Conservation (phyloP, 345 rosid genomes). For the Carallia brachiata region DNA sequence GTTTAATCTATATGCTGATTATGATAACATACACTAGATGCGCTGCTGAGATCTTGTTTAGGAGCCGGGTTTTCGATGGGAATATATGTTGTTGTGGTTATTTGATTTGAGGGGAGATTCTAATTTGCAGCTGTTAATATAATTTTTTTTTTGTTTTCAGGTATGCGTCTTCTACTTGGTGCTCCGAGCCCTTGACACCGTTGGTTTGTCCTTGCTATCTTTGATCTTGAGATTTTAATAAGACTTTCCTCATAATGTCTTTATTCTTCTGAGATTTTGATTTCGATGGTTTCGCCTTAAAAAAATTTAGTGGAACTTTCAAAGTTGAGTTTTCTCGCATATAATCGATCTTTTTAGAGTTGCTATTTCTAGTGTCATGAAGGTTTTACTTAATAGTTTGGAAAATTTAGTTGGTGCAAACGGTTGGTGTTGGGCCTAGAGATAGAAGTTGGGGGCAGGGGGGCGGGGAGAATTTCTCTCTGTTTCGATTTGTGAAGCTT, state of each 20-base stretch:
- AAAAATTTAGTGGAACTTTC: too few species aligned
- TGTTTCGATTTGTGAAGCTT: too few species aligned
- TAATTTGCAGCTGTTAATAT: not conserved
- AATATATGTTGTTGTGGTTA: not conserved
- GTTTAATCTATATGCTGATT: too few species aligned
- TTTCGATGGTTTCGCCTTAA: too few species aligned
- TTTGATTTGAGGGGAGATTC: not conserved
- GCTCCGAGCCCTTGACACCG: constrained; percentile 89
- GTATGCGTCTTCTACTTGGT: constrained; percentile 85
- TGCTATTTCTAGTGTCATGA: too few species aligned
- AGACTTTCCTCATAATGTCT: not conserved
- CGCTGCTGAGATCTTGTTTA: not conserved
- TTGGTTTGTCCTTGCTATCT: constrained; percentile 46
- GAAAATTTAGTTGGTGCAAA: too few species aligned
- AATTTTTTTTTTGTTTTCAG: constrained; percentile 38
- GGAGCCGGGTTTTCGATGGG: not conserved
- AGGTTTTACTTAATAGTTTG: too few species aligned
- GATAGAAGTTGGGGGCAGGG: too few species aligned
- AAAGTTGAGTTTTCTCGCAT: too few species aligned
- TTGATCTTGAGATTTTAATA: not conserved
- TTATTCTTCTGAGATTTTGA: not conserved
- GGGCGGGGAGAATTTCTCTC: too few species aligned
- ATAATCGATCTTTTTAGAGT: too few species aligned
- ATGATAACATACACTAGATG: not conserved
- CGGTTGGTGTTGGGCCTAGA: too few species aligned